Evolutionary conservation across 192 early-diverging fungal genomes (phyloP), one percentile per base, ranked within the genome.

Genomic region (Backusella psychrophila): DNA sequence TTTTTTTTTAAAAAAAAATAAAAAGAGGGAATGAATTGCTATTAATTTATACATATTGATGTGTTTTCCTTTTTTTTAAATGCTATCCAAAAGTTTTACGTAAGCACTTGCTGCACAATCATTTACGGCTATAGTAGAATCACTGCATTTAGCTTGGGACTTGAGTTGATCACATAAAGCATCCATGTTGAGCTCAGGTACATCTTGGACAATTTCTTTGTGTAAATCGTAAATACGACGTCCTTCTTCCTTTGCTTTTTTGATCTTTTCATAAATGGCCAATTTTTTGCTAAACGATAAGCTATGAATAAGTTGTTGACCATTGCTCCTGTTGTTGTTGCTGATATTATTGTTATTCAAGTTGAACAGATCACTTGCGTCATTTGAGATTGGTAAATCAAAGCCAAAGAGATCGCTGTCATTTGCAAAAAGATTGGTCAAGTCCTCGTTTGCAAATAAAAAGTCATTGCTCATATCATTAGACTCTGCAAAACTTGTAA

Each of bases 111-210:
- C 70, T 53, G 75, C 78, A 49, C 75, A 46, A 14, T 80, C 78
- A 14, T 69, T 66, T 15, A 80, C 46, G 29, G 52, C 23, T 49
- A 52, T 35, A 21, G n/a, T 36, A 15, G 46, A 70, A n/a, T 63
- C 70, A 12, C 42, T 56, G 35, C 79, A 80, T 6, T 38, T 73
- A 2, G 79, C 79, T 52, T 80, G 76, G 3, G 17, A 36, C 12
- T 76, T 69, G 35, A 80, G 35, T 41, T 80, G 75, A 19, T 71
- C 69, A 34, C 79, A 80, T 14, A 80, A 38, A 36, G 63, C 56
- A 49, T 77, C 76, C 3, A 77, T 11, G 35, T 77, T 56, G 33
- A 77, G 36, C 21, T 63, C 63, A 23, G 75, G 75, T 56, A 69
- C 41, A 11, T 77, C 33, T 41, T 71, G 68, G 4, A 41, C 21